Percentiles rank a stretch among this genome's conserved stretches.
Conservation (phyloP, 495 filamentous ascomycete species). For the Xylaria castorea region DNA sequence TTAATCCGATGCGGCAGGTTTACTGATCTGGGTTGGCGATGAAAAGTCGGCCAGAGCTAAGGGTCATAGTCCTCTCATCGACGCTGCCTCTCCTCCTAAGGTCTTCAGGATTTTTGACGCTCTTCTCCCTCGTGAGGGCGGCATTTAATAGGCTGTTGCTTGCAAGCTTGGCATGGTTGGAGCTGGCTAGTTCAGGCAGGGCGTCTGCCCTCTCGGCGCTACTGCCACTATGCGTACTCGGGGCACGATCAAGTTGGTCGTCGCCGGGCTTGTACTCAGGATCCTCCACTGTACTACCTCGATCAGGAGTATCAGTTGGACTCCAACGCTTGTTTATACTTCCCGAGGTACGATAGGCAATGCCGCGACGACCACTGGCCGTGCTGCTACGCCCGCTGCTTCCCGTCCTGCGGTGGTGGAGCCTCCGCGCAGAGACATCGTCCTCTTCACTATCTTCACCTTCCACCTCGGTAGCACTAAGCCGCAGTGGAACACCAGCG, state of each 20-base stretch:
- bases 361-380: constrained; percentile 68
- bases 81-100: constrained; percentile 87
- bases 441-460: constrained; percentile 82
- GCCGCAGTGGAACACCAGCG: constrained; percentile 82
- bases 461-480: constrained; percentile 94
- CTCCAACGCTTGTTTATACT: constrained; percentile 63
- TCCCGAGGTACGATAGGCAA: constrained; percentile 60
- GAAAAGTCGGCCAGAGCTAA: constrained; percentile 77
- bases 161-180: constrained; percentile 49
- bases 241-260: constrained; percentile 55
- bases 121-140: constrained; percentile 64
- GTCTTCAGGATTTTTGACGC: constrained; percentile 75
- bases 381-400: constrained; percentile 80
- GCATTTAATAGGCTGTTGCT: constrained; percentile 60
- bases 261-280: constrained; percentile 42
- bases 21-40: constrained; percentile 90
- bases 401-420: constrained; percentile 74
- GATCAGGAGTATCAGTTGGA: constrained; percentile 70
- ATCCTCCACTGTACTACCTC: constrained; percentile 54
- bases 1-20: background rate
- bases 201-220: constrained; percentile 60
- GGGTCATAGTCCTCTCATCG: constrained; percentile 90
- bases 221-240: constrained; percentile 60
- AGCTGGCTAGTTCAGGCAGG: constrained; percentile 50
- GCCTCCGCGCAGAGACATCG: constrained; percentile 60